Conservation (phyloP, 179 eudicot genomes). For the Actinidia arguta region DNA sequence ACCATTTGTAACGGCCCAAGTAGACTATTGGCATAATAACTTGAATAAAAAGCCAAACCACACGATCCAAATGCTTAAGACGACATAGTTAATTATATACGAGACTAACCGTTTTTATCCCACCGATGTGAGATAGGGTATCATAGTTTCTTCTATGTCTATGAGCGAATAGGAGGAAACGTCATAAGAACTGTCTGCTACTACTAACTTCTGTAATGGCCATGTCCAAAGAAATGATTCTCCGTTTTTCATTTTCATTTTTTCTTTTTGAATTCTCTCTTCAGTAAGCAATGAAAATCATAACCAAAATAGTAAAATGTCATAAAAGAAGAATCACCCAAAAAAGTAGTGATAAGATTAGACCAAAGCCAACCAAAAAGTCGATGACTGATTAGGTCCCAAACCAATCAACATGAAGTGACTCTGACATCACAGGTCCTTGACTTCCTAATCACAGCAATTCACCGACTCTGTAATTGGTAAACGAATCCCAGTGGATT, state of each 20-base stretch:
- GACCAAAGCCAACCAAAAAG: neutral
- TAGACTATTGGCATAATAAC: too few relatives aligned
- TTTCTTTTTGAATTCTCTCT: neutral
- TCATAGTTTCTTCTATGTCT: too few relatives aligned
- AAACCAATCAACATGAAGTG: neutral
- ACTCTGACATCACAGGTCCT: neutral
- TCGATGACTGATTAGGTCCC: neutral
- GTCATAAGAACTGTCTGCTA: too few relatives aligned
- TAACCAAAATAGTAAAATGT: neutral
- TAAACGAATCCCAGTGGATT: neutral
- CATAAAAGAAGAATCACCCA: neutral
- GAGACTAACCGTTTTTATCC: too few relatives aligned
- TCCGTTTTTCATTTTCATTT: neutral
- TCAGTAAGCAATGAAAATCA: too few relatives aligned
- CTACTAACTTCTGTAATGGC: neutral
- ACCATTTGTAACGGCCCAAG: too few relatives aligned
- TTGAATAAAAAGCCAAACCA: too few relatives aligned
- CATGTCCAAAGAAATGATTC: neutral
- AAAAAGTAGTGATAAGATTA: neutral
- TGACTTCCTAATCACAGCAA: slow-evolving; percentile 6
- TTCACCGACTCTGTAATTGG: neutral
- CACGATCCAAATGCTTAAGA: too few relatives aligned
- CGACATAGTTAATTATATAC: too few relatives aligned
- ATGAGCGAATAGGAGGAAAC: too few relatives aligned
- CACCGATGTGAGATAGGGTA: too few relatives aligned